phyloP scores from a whole-genome alignment of 495 filamentous ascomycete species.

The Astrocystis sublimbata region DNA sequence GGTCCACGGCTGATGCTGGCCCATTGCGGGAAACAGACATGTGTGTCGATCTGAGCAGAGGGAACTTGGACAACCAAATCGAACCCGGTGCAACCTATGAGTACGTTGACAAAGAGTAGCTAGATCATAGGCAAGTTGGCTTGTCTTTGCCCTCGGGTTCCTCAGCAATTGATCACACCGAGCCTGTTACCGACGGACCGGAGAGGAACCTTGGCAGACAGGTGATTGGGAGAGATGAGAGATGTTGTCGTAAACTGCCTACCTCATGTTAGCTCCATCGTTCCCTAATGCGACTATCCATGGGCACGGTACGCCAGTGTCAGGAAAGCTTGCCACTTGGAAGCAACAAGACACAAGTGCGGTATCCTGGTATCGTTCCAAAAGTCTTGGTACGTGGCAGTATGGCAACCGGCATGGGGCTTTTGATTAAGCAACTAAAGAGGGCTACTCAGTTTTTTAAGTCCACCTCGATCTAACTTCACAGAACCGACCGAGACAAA shows the following conservation, averaged over 20 bases:
- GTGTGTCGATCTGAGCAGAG: background rate
- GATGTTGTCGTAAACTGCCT: background rate
- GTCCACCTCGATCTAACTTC: background rate
- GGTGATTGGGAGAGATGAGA: background rate
- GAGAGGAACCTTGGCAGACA: background rate
- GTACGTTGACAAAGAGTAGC: background rate
- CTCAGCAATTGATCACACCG: background rate
- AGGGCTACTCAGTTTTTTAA: background rate
- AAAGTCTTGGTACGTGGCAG: slow-evolving; percentile 7
- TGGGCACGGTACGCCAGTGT: background rate
- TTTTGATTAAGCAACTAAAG: background rate
- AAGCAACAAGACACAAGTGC: background rate
- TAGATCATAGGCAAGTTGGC: background rate
- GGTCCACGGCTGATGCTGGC: background rate
- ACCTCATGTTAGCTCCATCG: background rate
- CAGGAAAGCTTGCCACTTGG: background rate
- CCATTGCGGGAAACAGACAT: background rate
- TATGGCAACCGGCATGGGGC: background rate
- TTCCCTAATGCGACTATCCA: slow-evolving; percentile 4
- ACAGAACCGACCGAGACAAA: background rate
- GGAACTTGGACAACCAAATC: background rate
- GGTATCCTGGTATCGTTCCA: slow-evolving; percentile 2
- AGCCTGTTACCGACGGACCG: background rate
- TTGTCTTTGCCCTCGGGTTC: background rate
- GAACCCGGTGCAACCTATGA: slow-evolving; percentile 1